Percentiles rank a stretch among this genome's conserved stretches.
Evolutionary conservation across 495 filamentous ascomycete genomes (phyloP).

Genomic region (Neurospora sp.): DNA sequence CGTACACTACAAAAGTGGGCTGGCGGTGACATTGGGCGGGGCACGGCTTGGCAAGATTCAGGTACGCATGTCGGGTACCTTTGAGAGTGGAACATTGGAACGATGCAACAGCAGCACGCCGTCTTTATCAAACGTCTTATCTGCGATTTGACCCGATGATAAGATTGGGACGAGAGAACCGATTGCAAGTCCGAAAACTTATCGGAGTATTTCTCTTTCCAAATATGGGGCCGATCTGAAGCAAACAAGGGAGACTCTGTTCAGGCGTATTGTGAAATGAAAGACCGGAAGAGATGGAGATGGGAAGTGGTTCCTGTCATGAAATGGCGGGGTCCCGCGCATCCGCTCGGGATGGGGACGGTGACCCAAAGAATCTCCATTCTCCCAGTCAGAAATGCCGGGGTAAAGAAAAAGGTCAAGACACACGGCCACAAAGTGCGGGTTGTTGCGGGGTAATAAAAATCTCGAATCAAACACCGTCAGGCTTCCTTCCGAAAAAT

Average conservation of each 20-base stretch:
- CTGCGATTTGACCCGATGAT: not conserved
- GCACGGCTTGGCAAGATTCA: not conserved
- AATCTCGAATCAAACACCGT: not conserved
- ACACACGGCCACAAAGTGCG: not conserved
- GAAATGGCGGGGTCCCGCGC: not conserved
- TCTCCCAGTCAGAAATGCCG: not conserved
- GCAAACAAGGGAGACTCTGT: not conserved
- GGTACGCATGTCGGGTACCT: not conserved
- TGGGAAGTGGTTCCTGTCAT: not conserved
- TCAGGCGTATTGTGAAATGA: not conserved
- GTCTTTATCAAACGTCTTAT: not conserved
- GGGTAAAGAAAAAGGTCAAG: not conserved
- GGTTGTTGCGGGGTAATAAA: not conserved
- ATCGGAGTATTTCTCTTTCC: not conserved
- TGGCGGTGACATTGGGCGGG: slow-evolving; percentile 5
- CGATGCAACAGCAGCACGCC: not conserved
- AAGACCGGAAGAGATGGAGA: not conserved
- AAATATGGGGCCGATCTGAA: not conserved
- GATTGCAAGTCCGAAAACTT: not conserved
- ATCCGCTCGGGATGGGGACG: not conserved
- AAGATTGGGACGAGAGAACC: not conserved
- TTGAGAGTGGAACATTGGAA: not conserved
- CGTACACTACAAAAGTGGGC: not conserved
- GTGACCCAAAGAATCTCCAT: not conserved
- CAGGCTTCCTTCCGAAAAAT: slow-evolving; percentile 5